A percentile compares a stretch with the other conserved stretches of the same genome.
Conservation (phyloP, 345 rosid genomes). For the Tarenaya hassleriana region DNA sequence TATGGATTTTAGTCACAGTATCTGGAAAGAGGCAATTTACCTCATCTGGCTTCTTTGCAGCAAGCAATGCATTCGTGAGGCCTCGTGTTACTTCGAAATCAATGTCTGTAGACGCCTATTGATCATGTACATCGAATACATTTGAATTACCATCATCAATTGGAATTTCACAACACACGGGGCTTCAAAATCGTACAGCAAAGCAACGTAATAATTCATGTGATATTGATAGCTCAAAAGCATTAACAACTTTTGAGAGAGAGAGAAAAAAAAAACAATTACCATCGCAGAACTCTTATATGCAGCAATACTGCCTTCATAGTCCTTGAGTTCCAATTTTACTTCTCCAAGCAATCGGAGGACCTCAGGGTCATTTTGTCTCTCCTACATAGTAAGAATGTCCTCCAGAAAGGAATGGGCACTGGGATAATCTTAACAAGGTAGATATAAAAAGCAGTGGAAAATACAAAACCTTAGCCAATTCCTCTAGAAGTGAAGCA, state of each 20-base stretch:
- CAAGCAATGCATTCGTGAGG: slow-evolving; percentile 68
- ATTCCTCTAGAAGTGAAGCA: slow-evolving; percentile 56
- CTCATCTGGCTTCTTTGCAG: slow-evolving; percentile 91
- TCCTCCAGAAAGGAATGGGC: not conserved
- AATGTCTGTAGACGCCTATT: slow-evolving; percentile 52
- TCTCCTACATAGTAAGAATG: slow-evolving; percentile 49
- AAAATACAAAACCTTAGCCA: slow-evolving; percentile 61
- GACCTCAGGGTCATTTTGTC: slow-evolving; percentile 71
- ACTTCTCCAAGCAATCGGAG: slow-evolving; percentile 90
- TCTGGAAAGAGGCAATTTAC: slow-evolving; percentile 33
- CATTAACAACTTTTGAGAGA: too few species aligned
- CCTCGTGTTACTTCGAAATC: slow-evolving; percentile 83
- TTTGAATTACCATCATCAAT: not conserved
- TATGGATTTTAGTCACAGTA: not conserved
- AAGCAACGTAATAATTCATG: too few species aligned
- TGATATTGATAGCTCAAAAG: not conserved
- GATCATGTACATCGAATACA: slow-evolving; percentile 7
- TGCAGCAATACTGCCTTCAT: slow-evolving; percentile 81
- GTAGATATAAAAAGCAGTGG: slow-evolving; percentile 3
- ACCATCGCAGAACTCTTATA: slow-evolving; percentile 65
- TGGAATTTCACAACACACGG: not conserved
- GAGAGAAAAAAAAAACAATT: slow-evolving; percentile 17
- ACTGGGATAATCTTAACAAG: slow-evolving; percentile 10
- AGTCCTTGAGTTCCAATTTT: slow-evolving; percentile 80
- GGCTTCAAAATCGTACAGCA: too few species aligned